These are phyloP conservation scores for Mrakia frigida DNA, from an alignment of 768 basidiomycete species.

Conservation along the genomic window DNA sequence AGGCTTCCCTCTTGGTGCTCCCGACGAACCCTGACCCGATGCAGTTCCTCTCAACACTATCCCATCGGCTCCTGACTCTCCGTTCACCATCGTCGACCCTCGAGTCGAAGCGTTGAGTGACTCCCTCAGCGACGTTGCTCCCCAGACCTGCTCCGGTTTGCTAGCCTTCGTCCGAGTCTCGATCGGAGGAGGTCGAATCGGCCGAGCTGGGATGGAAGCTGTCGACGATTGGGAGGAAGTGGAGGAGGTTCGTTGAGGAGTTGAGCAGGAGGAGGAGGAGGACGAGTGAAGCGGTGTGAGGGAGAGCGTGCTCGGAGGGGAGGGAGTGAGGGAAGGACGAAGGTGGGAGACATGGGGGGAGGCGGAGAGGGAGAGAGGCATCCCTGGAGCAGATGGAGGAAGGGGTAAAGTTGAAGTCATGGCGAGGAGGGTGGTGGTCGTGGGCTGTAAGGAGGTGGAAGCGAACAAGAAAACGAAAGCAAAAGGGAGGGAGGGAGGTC, in stretches of 20 bases:
- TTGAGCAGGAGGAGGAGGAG: constrained; percentile 20
- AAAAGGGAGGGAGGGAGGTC: background rate
- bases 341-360: constrained; percentile 10
- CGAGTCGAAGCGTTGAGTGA: constrained; percentile 21
- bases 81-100: background rate
- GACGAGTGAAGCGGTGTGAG: constrained; percentile 22
- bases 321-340: background rate
- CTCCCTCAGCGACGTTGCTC: constrained; percentile 13
- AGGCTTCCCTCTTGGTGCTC: constrained; percentile 1
- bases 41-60: background rate
- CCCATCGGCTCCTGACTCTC: background rate
- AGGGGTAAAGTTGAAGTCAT: constrained; percentile 2
- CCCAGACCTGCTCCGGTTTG: constrained; percentile 24
- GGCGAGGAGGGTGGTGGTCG: too few relatives aligned
- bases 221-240: constrained; percentile 32
- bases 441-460: background rate
- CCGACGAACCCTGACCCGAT: background rate
- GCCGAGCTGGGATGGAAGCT: constrained; percentile 31
- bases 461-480: too few relatives aligned
- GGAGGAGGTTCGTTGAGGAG: constrained; percentile 28
- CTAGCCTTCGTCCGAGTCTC: constrained; percentile 31
- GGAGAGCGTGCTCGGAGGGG: background rate
- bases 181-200: constrained; percentile 32
- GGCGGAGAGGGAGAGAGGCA: background rate
- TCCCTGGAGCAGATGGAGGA: background rate